A percentile compares a stretch with the other conserved stretches of the same genome.
Conservation (phyloP, 164 flowering plant species). For the Brasenia schreberi region DNA sequence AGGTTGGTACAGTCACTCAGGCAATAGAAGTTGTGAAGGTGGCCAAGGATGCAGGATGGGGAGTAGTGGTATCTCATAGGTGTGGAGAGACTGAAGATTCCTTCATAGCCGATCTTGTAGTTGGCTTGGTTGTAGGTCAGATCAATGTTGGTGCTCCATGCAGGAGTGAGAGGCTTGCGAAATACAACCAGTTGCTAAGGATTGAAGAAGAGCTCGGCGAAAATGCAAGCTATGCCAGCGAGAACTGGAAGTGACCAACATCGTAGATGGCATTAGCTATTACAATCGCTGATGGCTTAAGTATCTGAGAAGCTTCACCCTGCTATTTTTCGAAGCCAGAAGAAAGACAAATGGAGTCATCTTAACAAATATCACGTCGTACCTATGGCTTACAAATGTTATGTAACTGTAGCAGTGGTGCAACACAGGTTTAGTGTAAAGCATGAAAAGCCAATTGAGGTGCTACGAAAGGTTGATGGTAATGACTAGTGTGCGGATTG, state of each 20-base stretch:
- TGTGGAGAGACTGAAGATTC: constrained; percentile 95
- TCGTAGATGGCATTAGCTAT: too few relatives aligned
- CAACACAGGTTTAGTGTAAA: too few relatives aligned
- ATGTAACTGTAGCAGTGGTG: too few relatives aligned
- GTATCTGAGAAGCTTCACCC: too few relatives aligned
- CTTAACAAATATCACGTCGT: too few relatives aligned
- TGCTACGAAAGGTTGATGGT: too few relatives aligned
- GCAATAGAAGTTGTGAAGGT: constrained; percentile 82
- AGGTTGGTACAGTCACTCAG: constrained; percentile 86
- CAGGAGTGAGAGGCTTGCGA: constrained; percentile 83
- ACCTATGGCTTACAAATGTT: too few relatives aligned
- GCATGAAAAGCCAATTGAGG: too few relatives aligned
- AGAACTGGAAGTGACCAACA: constrained; percentile 30
- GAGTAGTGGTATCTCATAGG: constrained; percentile 80
- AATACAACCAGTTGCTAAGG: constrained; percentile 85
- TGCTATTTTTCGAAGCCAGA: too few relatives aligned
- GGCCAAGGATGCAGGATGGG: constrained; percentile 87
- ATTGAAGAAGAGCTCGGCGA: constrained; percentile 70
- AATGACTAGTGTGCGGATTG: too few relatives aligned
- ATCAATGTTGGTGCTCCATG: constrained; percentile 95
- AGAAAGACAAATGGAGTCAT: too few relatives aligned
- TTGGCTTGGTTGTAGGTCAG: constrained; percentile 77
- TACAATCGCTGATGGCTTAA: too few relatives aligned
- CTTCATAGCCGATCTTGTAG: constrained; percentile 79
- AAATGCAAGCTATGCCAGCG: constrained; percentile 51